Base-by-base conservation (phyloP, 768 basidiomycete genomes). In the Scleroderma bovista region DNA sequence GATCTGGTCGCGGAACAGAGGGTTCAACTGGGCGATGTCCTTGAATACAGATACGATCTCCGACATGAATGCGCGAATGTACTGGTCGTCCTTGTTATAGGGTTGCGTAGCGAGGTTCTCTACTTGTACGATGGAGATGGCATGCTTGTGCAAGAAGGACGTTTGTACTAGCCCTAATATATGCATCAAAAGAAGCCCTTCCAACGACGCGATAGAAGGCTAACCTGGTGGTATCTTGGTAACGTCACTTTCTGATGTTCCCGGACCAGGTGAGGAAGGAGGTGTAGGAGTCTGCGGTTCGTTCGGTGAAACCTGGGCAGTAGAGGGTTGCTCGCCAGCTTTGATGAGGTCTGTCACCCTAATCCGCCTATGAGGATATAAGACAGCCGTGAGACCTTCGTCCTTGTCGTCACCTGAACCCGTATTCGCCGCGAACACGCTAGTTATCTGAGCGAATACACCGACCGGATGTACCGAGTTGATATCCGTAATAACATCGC, bases 21-120 rank as follows among this genome's bases (percentile, higher is more conserved):
- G 93, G 68, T 96, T 95, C 38, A 97, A 79, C 65, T 94, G 91
- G 0, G 94, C 94, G 52, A 98, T 96, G 63, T 97, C 94, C 74
- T 98, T 98, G 81, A 98, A 97, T 34, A 94, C 92, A 40, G 88
- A 86, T 56, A 98, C 88, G 52, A 98, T 92, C 69, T 98, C 95
- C 38, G 86, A 86, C 82, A 93, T 94, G 69, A 96, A 89, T 4
- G 95, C 95, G 23, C 93, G 88, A 58, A 95, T 86, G 66, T 94
- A 88, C 65, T 96, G 93, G 69, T 93, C 86, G 65, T 93, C 90
- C 65, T 94, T 91, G 72, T 86, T 83, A 74, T 86, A 94, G 0
- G 91, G 82, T 53, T 85, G 80, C 5, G 90, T 86, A 23, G 69
- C 63, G 43, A 96, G 78, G 62, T 97, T 97, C 23, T 84, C 82